A percentile compares a stretch with the other conserved stretches of the same genome.
These are phyloP conservation scores for Mallotus japonicus DNA, from an alignment of 441 rosid genomes.

Conservation along the genomic window DNA sequence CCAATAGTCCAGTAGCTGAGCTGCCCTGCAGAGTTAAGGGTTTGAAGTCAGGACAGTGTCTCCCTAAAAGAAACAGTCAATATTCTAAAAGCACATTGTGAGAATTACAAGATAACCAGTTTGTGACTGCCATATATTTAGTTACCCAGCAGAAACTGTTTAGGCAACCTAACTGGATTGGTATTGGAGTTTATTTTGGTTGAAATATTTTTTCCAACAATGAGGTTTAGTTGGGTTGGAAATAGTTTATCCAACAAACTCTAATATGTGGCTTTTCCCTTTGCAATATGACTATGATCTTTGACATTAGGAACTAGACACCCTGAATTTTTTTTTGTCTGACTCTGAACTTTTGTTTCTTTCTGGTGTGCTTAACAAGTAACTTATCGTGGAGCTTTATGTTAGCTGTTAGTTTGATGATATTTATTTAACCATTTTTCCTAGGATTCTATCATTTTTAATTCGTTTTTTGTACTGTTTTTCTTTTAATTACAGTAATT, in stretches of 20 bases:
- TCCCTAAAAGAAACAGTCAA: no score
- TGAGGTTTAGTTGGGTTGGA: neutral
- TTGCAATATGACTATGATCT: neutral
- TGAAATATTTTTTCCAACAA: neutral
- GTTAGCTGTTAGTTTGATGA: neutral
- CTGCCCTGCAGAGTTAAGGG: no score
- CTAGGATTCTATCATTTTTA: neutral
- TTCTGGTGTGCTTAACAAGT: neutral
- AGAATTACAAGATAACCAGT: no score
- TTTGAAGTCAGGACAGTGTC: no score
- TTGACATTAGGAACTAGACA: neutral
- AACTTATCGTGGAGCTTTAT: neutral
- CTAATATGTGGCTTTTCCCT: neutral
- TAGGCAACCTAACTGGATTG: neutral
- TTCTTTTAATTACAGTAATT: neutral
- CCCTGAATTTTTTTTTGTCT: neutral
- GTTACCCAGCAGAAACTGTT: neutral
- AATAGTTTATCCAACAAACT: neutral
- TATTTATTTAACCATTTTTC: neutral
- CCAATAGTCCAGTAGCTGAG: no score
- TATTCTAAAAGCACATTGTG: no score
- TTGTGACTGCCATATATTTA: no score
- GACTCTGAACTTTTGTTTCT: neutral
- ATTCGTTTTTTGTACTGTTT: neutral
- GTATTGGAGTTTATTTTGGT: neutral